Conservation (phyloP, 208 protist species). For the Leishmania braziliensis region DNA sequence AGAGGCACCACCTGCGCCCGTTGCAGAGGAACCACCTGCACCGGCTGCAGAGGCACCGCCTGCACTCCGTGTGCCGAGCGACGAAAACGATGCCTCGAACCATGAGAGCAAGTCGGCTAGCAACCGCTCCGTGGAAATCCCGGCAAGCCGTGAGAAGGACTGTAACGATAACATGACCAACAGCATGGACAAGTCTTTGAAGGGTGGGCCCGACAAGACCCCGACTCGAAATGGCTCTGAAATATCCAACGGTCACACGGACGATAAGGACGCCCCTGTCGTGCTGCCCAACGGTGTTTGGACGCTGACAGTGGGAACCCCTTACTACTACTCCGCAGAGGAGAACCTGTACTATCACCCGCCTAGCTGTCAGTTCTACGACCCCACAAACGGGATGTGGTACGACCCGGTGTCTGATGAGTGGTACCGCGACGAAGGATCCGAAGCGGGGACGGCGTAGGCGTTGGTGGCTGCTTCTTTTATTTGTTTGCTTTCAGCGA, state of each 20-base stretch:
- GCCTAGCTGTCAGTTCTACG: conserved; percentile 90
- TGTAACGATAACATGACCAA: conserved; percentile 15
- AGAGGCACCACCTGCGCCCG: no score
- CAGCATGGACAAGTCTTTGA: conserved; percentile 26
- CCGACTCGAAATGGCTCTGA: conserved; percentile 20
- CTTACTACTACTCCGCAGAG: conserved; percentile 84
- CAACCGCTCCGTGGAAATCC: conserved; percentile 25
- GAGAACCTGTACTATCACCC: conserved; percentile 92
- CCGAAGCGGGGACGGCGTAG: conserved; percentile 32
- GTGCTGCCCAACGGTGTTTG: conserved; percentile 81
- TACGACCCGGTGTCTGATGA: conserved; percentile 89
- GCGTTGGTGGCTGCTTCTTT: not conserved
- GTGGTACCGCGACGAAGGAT: conserved; percentile 79
- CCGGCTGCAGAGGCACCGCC: not conserved
- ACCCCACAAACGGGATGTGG: conserved; percentile 91
- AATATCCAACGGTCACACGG: conserved; percentile 21
- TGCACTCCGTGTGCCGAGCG: not conserved
- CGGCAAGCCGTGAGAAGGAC: conserved; percentile 31
- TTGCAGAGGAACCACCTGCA: not conserved
- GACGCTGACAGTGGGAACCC: conserved; percentile 80
- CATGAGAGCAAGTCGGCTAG: conserved; percentile 13
- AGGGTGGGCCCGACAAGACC: conserved; percentile 22
- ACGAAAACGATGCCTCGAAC: not conserved
- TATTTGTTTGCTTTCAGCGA: not conserved
- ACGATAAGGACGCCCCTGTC: conserved; percentile 63